Conservation (phyloP, 2,329 filamentous ascomycete genomes). For the Sporothrix pseudoabietina region DNA sequence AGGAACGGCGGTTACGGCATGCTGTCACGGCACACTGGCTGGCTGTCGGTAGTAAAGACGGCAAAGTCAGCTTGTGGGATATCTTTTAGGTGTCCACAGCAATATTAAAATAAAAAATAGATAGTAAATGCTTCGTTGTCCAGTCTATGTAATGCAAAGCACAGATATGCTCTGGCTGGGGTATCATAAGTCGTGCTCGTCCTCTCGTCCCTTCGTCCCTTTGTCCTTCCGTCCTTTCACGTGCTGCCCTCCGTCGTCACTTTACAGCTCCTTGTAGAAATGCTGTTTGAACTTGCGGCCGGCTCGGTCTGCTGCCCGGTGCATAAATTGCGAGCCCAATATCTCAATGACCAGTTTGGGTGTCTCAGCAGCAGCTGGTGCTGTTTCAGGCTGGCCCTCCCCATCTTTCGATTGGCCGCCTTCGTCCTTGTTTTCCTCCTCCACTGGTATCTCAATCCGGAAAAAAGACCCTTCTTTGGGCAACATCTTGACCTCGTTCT, state of each 20-base stretch:
- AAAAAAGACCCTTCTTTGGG: slow-evolving; percentile 93
- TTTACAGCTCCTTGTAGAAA: slow-evolving; percentile 72
- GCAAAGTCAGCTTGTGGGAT: slow-evolving; percentile 94
- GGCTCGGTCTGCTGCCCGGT: slow-evolving; percentile 78
- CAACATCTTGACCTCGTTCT: slow-evolving; percentile 71
- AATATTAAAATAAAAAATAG: background rate
- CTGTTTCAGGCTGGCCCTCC: no score
- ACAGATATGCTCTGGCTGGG: background rate
- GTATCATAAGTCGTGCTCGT: slow-evolving; percentile 22
- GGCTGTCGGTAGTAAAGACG: slow-evolving; percentile 88
- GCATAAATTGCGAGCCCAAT: slow-evolving; percentile 83
- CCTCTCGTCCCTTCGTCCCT: no score
- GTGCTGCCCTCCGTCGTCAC: background rate
- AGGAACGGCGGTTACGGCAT: slow-evolving; percentile 63
- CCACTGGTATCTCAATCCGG: slow-evolving; percentile 63
- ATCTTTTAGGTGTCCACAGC: slow-evolving; percentile 62
- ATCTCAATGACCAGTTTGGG: slow-evolving; percentile 72
- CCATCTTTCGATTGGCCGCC: no score
- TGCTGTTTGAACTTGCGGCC: slow-evolving; percentile 91
- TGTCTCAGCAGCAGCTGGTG: slow-evolving; percentile 25
- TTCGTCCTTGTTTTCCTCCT: slow-evolving; percentile 30
- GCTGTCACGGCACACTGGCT: slow-evolving; percentile 81
- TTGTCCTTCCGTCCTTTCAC: no score
- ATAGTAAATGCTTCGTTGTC: background rate
- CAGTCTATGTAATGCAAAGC: slow-evolving; percentile 1